Conservation (phyloP, 176 grass and related monocot genomes). For the Saccharum officinarum region DNA sequence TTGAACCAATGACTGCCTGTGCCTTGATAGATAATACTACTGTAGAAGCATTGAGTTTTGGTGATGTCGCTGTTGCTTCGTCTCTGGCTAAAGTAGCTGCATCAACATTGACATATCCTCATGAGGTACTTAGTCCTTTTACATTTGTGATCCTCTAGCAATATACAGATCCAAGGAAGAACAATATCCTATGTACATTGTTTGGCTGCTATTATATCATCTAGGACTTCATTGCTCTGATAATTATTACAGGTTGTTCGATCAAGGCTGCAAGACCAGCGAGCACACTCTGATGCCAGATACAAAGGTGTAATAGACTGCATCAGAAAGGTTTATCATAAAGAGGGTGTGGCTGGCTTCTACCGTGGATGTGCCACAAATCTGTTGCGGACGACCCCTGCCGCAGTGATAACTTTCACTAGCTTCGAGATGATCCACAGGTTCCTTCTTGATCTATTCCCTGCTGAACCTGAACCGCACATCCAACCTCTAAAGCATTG, state of each 20-base stretch:
- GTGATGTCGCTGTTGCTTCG: conserved; percentile 95
- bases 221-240: conserved; percentile 2
- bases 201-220: background rate
- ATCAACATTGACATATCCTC: conserved; percentile 93
- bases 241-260: conserved; percentile 73
- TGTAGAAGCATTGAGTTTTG: conserved; percentile 74
- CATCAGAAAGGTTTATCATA: conserved; percentile 69
- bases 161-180: background rate
- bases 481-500: conserved; percentile 66
- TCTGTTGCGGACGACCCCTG: conserved; percentile 87
- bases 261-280: conserved; percentile 91
- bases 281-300: conserved; percentile 50
- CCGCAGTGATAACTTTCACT: conserved; percentile 97
- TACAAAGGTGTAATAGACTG: conserved; percentile 88
- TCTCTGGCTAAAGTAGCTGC: conserved; percentile 91
- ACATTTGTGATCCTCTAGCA: background rate
- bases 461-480: conserved; percentile 57
- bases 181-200: background rate
- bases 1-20: conserved; percentile 30
- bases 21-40: conserved; percentile 84
- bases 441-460: conserved; percentile 54
- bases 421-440: conserved; percentile 99
- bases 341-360: conserved; percentile 79
- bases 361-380: conserved; percentile 95
- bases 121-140: conserved; percentile 57